These are phyloP conservation scores for Myxozyma neglecta DNA, from an alignment of 805 yeast species.

Conservation along the genomic window DNA sequence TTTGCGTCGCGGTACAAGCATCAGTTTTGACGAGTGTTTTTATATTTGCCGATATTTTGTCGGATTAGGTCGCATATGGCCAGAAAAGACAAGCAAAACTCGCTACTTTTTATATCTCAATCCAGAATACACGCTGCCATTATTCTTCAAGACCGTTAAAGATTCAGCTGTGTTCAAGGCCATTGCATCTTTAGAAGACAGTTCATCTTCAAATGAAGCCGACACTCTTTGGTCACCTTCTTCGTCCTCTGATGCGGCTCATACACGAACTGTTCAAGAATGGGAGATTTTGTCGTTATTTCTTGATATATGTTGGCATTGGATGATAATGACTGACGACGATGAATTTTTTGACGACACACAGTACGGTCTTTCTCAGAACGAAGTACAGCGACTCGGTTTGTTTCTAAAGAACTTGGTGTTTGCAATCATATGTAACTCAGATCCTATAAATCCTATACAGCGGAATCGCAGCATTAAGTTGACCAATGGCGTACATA, in stretches of 20 bases:
- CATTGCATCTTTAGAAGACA: conserved; percentile 2
- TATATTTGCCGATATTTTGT: conserved; percentile 19
- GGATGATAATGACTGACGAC: conserved; percentile 68
- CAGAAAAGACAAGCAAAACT: conserved; percentile 16
- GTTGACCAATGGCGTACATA: conserved; percentile 12
- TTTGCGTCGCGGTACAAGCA: background rate
- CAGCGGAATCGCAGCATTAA: conserved; percentile 13
- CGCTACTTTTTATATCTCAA: conserved; percentile 22
- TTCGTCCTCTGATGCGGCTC: background rate
- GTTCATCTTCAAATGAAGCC: background rate
- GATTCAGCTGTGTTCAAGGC: conserved; percentile 6
- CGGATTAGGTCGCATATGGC: conserved; percentile 25
- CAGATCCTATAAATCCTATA: conserved; percentile 15
- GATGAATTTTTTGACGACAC: conserved; percentile 52
- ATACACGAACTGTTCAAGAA: conserved; percentile 7
- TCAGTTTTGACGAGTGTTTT: conserved; percentile 1
- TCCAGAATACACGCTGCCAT: conserved; percentile 24
- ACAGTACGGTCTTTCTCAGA: conserved; percentile 44
- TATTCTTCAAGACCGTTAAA: conserved; percentile 17
- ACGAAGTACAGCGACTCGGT: conserved; percentile 47
- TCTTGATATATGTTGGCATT: conserved; percentile 63
- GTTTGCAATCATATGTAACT: conserved; percentile 50
- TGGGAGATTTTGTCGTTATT: conserved; percentile 48
- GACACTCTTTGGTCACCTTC: conserved; percentile 17
- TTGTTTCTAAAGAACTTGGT: conserved; percentile 53